Percentiles rank a stretch among this genome's conserved stretches.
Conservation (phyloP, 2,329 filamentous ascomycete species). For the Mariannaea elegans region DNA sequence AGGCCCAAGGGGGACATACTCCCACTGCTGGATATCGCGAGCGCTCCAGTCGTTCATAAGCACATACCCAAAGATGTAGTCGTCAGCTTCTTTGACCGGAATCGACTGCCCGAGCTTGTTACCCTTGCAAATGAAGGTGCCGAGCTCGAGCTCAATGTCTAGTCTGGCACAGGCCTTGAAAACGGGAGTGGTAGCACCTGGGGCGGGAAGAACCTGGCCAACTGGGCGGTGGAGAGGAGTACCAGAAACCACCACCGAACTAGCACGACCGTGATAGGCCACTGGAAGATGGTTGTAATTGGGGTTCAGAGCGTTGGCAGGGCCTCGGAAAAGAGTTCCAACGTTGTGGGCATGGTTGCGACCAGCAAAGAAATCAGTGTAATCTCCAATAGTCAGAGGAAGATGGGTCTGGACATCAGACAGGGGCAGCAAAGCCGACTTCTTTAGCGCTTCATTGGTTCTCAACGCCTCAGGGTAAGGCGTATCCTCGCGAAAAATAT, state of each 20-base stretch:
- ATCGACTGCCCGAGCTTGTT: conserved; percentile 74
- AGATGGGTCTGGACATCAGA: conserved; percentile 69
- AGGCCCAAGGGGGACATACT: conserved; percentile 69
- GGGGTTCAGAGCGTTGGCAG: conserved; percentile 77
- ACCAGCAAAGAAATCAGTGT: conserved; percentile 86
- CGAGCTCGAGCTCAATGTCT: conserved; percentile 82
- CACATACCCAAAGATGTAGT: conserved; percentile 75
- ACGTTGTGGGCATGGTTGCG: conserved; percentile 77
- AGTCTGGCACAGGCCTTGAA: conserved; percentile 67
- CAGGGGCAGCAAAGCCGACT: conserved; percentile 42
- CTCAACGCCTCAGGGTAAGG: conserved; percentile 46
- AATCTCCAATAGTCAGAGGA: conserved; percentile 82
- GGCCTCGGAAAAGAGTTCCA: conserved; percentile 76
- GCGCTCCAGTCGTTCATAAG: conserved; percentile 73
- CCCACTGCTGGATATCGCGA: conserved; percentile 67
- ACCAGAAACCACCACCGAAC: conserved; percentile 77
- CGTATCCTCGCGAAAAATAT: conserved; percentile 65
- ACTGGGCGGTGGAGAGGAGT: conserved; percentile 76
- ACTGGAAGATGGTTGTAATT: conserved; percentile 86
- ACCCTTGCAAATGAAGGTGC: conserved; percentile 73
- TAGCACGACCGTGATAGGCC: conserved; percentile 81
- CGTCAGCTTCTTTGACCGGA: conserved; percentile 69
- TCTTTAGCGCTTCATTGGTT: conserved; percentile 44
- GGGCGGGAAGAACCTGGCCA: conserved; percentile 71
- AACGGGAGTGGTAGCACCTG: conserved; percentile 59